Evolutionary conservation across 1,284 basidiomycete genomes (phyloP).

Genomic region (Phlebopus sp.): DNA sequence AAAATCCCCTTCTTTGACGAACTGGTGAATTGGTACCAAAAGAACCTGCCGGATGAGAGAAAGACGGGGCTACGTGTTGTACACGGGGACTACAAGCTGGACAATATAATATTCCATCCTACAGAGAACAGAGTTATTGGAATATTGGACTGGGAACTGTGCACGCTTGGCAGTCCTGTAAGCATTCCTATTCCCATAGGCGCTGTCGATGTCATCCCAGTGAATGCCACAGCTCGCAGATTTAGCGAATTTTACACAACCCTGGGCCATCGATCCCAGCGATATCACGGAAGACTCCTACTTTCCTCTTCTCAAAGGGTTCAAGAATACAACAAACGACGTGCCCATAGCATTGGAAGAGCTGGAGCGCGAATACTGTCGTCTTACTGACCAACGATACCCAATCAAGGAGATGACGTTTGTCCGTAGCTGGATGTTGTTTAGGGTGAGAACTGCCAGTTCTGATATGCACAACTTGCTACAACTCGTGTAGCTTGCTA

Average conservation of each 20-base stretch:
- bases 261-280: conserved; percentile 68
- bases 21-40: conserved; percentile 75
- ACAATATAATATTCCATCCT: conserved; percentile 93
- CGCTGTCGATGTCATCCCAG: conserved; percentile 3
- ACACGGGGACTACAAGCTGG: conserved; percentile 96
- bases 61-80: conserved; percentile 77
- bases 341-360: conserved; percentile 71
- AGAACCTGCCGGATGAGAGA: conserved; percentile 71
- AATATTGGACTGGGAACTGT: conserved; percentile 95
- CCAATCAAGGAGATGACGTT: conserved; percentile 77
- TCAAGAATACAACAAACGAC: conserved; percentile 58
- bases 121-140: conserved; percentile 91
- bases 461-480: background rate
- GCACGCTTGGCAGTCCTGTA: conserved; percentile 86
- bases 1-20: conserved; percentile 72
- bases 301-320: conserved; percentile 41
- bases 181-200: conserved; percentile 19
- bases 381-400: conserved; percentile 55
- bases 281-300: conserved; percentile 31
- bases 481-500: conserved; percentile 54
- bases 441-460: conserved; percentile 57
- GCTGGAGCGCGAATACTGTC: conserved; percentile 76
- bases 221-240: conserved; percentile 71
- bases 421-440: conserved; percentile 84
- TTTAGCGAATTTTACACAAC: conserved; percentile 85